Evolutionary conservation across 2,329 filamentous ascomycete genomes (phyloP).

Genomic region (Thielaviopsis ethacetica): DNA sequence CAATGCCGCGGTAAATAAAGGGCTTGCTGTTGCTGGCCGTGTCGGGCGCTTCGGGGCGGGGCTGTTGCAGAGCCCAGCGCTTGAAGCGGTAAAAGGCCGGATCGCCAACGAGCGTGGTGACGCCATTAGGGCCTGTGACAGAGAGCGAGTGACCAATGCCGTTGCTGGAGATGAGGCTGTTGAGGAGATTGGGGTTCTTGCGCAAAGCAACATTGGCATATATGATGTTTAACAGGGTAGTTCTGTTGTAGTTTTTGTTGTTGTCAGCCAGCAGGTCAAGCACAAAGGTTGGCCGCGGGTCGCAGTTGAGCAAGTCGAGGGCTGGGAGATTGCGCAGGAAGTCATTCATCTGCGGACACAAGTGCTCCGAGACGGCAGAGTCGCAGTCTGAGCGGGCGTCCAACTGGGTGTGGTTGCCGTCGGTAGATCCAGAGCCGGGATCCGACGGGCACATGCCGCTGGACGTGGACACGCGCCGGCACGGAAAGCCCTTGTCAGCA

Average conservation of each 20-base stretch:
- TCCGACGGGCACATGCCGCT: not conserved
- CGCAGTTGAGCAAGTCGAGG: conserved; percentile 58
- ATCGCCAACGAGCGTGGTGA: not conserved
- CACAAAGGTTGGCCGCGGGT: conserved; percentile 61
- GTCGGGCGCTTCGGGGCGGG: not conserved
- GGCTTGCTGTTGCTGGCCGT: conserved; percentile 17
- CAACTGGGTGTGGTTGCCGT: not conserved
- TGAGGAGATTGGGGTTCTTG: conserved; percentile 34
- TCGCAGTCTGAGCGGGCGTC: not conserved
- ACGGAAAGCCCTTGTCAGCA: not conserved
- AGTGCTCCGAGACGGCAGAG: not conserved
- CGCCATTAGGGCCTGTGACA: conserved; percentile 12
- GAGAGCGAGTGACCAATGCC: conserved; percentile 18
- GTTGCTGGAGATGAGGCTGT: conserved; percentile 18
- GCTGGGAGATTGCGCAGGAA: conserved; percentile 46
- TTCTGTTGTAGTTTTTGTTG: conserved; percentile 31
- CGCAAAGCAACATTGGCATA: conserved; percentile 55
- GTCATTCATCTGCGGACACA: not conserved
- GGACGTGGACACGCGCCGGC: not conserved
- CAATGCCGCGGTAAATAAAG: conserved; percentile 44
- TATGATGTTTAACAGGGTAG: conserved; percentile 40
- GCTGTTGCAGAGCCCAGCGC: not conserved
- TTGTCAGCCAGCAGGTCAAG: conserved; percentile 35
- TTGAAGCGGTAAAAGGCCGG: not conserved
- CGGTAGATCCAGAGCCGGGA: not conserved